A percentile compares a stretch with the other conserved stretches of the same genome.
Evolutionary conservation across 257 asterid genomes (phyloP).

Genomic region (Vinca minor): DNA sequence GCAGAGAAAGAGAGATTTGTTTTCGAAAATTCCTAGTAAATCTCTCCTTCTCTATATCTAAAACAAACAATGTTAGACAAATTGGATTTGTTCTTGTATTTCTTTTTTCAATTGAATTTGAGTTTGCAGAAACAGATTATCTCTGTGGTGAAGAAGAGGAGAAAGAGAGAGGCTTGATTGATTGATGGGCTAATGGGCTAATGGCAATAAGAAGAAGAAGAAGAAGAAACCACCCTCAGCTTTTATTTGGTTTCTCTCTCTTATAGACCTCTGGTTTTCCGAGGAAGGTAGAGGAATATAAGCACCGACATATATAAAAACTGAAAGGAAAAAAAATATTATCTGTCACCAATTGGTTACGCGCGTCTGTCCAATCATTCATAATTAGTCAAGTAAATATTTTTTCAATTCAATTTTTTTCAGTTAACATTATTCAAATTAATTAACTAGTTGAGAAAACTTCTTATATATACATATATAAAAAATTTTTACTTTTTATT

Average conservation of each 20-base stretch:
- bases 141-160: conserved; percentile 1
- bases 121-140: conserved; percentile 5
- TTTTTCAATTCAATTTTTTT: too few relatives aligned
- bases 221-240: conserved; percentile 15
- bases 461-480: too few relatives aligned
- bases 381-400: too few relatives aligned
- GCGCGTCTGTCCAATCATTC: too few relatives aligned
- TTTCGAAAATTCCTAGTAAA: neutral
- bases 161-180: neutral
- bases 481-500: too few relatives aligned
- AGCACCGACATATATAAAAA: neutral
- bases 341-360: too few relatives aligned
- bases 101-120: too few relatives aligned
- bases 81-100: neutral
- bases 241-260: neutral
- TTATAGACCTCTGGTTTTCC: conserved; percentile 10
- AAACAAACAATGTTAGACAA: too few relatives aligned
- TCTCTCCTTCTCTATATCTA: conserved; percentile 4
- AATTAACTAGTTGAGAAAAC: too few relatives aligned
- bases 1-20: conserved; percentile 8
- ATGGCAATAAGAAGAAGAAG: too few relatives aligned
- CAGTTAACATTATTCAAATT: too few relatives aligned
- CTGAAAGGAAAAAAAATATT: too few relatives aligned
- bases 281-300: neutral
- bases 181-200: conserved; percentile 1